These are phyloP conservation scores for Arthrobotrys iridis DNA, from an alignment of 2,329 filamentous ascomycete species.

Conservation along the genomic window DNA sequence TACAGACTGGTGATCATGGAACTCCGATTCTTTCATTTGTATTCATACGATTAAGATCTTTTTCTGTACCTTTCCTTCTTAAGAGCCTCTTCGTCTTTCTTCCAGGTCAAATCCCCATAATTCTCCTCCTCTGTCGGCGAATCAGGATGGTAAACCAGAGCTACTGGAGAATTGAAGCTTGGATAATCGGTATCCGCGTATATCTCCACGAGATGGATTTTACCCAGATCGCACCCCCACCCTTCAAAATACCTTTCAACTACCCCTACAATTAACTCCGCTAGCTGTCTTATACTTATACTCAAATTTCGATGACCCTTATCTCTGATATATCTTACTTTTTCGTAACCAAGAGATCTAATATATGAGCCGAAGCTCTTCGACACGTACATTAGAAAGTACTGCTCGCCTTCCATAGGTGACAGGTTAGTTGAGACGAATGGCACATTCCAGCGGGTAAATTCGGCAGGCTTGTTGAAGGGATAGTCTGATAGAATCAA, in stretches of 20 bases:
- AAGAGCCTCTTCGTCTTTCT: too few species aligned
- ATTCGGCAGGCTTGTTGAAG: too few species aligned
- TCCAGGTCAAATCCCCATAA: not conserved
- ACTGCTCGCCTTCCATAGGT: too few species aligned
- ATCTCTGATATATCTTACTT: not conserved
- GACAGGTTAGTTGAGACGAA: too few species aligned
- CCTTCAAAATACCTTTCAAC: not conserved
- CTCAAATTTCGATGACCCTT: not conserved
- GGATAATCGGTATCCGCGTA: not conserved
- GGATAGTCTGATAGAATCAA: not conserved
- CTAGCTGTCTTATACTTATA: not conserved
- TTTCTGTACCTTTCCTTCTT: not conserved
- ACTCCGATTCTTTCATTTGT: not conserved
- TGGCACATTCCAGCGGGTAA: too few species aligned
- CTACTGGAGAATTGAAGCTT: not conserved
- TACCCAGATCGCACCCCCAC: not conserved
- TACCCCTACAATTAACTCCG: not conserved
- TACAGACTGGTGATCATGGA: conserved; percentile 27
- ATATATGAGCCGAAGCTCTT: too few species aligned
- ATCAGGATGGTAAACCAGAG: not conserved
- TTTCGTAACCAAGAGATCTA: not conserved
- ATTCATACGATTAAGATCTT: conserved; percentile 3
- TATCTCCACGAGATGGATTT: not conserved
- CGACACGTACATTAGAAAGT: too few species aligned
- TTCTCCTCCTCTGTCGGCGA: not conserved